phyloP scores from a whole-genome alignment of 768 basidiomycete species.

The Lactarius sp. region DNA sequence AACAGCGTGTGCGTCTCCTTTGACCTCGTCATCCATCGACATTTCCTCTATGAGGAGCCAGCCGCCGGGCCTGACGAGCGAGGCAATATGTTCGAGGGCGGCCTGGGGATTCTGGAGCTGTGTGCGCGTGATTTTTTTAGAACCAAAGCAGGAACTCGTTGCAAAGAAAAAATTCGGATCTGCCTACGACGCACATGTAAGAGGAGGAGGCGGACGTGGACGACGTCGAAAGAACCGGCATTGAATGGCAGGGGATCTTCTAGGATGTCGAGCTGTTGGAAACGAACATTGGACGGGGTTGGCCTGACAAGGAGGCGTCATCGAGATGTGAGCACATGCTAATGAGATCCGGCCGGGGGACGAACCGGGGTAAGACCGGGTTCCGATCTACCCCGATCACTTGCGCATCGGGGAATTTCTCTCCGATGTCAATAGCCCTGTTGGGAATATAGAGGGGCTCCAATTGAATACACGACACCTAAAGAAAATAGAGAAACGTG shows the following conservation, averaged over 20 bases:
- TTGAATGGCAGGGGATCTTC: constrained; percentile 26
- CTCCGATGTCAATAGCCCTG: constrained; percentile 30
- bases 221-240: constrained; percentile 26
- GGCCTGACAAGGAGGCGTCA: not conserved
- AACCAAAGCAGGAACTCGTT: not conserved
- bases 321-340: not conserved
- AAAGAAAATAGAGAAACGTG: not conserved
- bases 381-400: constrained; percentile 27
- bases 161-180: too few relatives aligned
- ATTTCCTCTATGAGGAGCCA: constrained; percentile 30
- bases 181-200: constrained; percentile 24
- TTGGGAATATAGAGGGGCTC: too few relatives aligned
- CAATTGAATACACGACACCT: too few relatives aligned
- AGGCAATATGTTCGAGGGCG: constrained; percentile 21
- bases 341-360: not conserved
- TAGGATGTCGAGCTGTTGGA: constrained; percentile 25
- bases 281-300: constrained; percentile 26
- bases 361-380: constrained; percentile 25
- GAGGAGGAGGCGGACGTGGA: constrained; percentile 29
- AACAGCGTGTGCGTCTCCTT: constrained; percentile 3
- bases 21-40: not conserved
- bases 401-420: constrained; percentile 15
- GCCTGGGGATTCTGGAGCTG: constrained; percentile 27
- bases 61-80: constrained; percentile 29
- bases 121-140: not conserved